Percentiles rank a stretch among this genome's conserved stretches.
phyloP scores from a whole-genome alignment of 169 alveolate species.

The Neospora caninum region DNA sequence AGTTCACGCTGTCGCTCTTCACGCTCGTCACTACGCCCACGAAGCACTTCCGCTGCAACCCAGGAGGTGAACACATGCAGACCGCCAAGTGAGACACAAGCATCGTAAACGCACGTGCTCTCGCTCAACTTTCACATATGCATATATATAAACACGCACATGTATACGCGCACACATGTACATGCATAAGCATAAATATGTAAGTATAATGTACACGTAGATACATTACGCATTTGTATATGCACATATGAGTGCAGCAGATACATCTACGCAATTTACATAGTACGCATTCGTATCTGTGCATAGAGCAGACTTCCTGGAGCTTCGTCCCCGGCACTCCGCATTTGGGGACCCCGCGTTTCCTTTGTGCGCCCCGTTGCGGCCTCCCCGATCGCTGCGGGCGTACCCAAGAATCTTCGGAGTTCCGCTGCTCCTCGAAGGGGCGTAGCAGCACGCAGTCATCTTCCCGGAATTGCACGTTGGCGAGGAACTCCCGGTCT shows the following conservation, averaged over 20 bases:
- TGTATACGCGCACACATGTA: no score
- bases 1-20: slow-evolving; percentile 44
- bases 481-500: slow-evolving; percentile 63
- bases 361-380: no score
- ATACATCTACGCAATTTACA: no score
- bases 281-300: no score
- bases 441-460: slow-evolving; percentile 69
- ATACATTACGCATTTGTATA: no score
- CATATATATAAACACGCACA: not conserved
- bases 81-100: not conserved
- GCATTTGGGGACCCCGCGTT: no score
- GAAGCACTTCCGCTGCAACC: slow-evolving; percentile 63
- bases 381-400: no score
- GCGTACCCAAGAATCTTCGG: not conserved
- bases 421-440: slow-evolving; percentile 39
- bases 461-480: slow-evolving; percentile 66
- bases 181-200: not conserved
- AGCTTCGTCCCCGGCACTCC: no score
- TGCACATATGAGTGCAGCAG: not conserved
- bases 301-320: no score
- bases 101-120: not conserved
- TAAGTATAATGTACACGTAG: no score
- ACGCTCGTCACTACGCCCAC: slow-evolving; percentile 69
- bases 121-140: not conserved
- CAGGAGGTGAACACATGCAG: not conserved